Percentiles rank a stretch among this genome's conserved stretches.
Evolutionary conservation across 129 eudicot genomes (phyloP).

Genomic region (Artemisia argyi): DNA sequence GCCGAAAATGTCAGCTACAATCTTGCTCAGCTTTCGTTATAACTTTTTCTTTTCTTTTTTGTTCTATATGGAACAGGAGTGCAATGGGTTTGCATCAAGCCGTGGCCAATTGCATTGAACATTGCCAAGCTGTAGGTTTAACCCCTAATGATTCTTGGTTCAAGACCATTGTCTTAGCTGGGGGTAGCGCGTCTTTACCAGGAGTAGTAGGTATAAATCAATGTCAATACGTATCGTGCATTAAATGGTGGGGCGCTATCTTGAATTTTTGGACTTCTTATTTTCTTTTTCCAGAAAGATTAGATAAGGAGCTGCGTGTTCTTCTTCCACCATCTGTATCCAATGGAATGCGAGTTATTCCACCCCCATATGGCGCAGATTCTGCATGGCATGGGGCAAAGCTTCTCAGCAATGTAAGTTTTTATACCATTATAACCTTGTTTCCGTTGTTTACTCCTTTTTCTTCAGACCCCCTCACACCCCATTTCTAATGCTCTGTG

Average conservation of each 20-base stretch:
- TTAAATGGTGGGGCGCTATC: background rate
- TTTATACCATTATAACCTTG: background rate
- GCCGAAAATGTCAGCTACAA: background rate
- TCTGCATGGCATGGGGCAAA: constrained; percentile 97
- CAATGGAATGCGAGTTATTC: constrained; percentile 70
- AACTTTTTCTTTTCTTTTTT: constrained; percentile 1
- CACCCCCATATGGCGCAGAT: constrained; percentile 87
- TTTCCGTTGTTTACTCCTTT: background rate
- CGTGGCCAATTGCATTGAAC: constrained; percentile 85
- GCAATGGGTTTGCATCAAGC: constrained; percentile 90
- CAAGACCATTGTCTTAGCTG: constrained; percentile 84
- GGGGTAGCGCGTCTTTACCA: constrained; percentile 90
- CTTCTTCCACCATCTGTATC: constrained; percentile 57
- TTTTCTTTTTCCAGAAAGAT: constrained; percentile 64
- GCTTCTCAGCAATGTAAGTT: constrained; percentile 88
- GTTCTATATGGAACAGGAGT: constrained; percentile 46
- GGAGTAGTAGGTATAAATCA: constrained; percentile 73
- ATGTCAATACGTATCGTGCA: background rate
- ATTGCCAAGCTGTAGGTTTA: constrained; percentile 79
- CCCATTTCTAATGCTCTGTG: too few species aligned
- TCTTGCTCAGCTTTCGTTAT: background rate
- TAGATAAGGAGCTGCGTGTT: constrained; percentile 78
- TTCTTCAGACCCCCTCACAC: too few species aligned
- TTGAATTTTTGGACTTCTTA: background rate
- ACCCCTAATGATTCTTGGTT: constrained; percentile 74